Evolutionary conservation across 371 early-diverging fungal species (phyloP).

Genomic region (Smittium mucronatum): DNA sequence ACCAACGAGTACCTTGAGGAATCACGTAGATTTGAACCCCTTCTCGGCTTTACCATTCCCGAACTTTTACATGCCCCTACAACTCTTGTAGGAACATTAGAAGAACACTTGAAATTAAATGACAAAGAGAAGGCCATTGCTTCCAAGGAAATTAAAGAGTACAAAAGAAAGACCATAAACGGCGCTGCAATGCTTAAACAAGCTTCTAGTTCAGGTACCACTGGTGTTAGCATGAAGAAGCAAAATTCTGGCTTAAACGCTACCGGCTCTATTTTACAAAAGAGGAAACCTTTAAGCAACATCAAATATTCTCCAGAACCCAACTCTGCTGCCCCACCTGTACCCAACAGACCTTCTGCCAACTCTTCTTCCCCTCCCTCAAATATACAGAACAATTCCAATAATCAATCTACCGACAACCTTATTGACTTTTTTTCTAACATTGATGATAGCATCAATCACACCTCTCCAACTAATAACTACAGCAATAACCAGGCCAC

Average conservation of each 20-base stretch:
- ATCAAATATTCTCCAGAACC: no score
- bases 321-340: not conserved
- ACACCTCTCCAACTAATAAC: not conserved
- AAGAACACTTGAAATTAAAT: slow-evolving; percentile 60
- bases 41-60: slow-evolving; percentile 66
- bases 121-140: slow-evolving; percentile 19
- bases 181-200: not conserved
- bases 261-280: not conserved
- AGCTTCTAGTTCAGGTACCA: not conserved
- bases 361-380: not conserved
- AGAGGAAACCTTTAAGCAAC: not conserved
- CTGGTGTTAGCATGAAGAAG: not conserved
- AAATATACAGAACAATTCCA: no score
- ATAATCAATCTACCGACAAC: not conserved
- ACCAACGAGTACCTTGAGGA: slow-evolving; percentile 64
- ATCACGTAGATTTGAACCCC: slow-evolving; percentile 52
- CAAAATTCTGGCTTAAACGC: not conserved
- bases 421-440: not conserved
- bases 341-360: not conserved
- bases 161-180: not conserved
- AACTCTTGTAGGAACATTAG: slow-evolving; percentile 68
- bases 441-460: not conserved
- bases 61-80: slow-evolving; percentile 76
- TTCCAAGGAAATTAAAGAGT: slow-evolving; percentile 19
- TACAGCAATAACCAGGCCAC: not conserved